Evolutionary conservation across 225 moss, liverwort and hornwort genomes (phyloP).

Genomic region (Marchantia paleacea): DNA sequence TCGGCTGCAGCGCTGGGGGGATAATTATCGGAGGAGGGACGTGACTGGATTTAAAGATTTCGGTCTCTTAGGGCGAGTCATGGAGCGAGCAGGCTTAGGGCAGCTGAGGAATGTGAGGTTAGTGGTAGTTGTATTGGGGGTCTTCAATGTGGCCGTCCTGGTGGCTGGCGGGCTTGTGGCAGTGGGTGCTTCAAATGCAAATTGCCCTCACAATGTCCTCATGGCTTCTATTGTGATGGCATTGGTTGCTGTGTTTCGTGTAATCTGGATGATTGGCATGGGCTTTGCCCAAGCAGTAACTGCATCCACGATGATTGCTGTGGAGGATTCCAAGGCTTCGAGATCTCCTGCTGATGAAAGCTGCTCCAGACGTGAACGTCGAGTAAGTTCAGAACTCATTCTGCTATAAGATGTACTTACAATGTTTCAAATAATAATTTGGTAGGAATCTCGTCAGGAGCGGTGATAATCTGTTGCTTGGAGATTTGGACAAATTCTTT

Average conservation of each 20-base stretch:
- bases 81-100: slow-evolving; percentile 40
- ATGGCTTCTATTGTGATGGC: slow-evolving; percentile 39
- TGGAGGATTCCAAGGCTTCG: slow-evolving; percentile 28
- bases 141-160: slow-evolving; percentile 41
- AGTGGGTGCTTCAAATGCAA: slow-evolving; percentile 30
- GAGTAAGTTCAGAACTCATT: slow-evolving; percentile 39
- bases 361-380: slow-evolving; percentile 43
- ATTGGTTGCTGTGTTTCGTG: slow-evolving; percentile 37
- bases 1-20: slow-evolving; percentile 42
- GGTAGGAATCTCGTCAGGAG: no score
- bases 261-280: slow-evolving; percentile 70
- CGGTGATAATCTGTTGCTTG: no score
- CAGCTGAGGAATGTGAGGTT: slow-evolving; percentile 58
- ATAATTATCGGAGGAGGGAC: slow-evolving; percentile 30
- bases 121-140: slow-evolving; percentile 44
- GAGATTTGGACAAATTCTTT: no score
- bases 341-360: slow-evolving; percentile 16
- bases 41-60: slow-evolving; percentile 2
- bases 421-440: no score
- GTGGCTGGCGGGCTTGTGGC: slow-evolving; percentile 41
- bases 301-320: slow-evolving; percentile 71
- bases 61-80: slow-evolving; percentile 20
- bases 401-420: no score
- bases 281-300: slow-evolving; percentile 60
- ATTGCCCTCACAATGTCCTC: slow-evolving; percentile 46